A percentile compares a stretch with the other conserved stretches of the same genome.
Evolutionary conservation across 768 basidiomycete species (phyloP).

Genomic region (Arthromyces matolae): DNA sequence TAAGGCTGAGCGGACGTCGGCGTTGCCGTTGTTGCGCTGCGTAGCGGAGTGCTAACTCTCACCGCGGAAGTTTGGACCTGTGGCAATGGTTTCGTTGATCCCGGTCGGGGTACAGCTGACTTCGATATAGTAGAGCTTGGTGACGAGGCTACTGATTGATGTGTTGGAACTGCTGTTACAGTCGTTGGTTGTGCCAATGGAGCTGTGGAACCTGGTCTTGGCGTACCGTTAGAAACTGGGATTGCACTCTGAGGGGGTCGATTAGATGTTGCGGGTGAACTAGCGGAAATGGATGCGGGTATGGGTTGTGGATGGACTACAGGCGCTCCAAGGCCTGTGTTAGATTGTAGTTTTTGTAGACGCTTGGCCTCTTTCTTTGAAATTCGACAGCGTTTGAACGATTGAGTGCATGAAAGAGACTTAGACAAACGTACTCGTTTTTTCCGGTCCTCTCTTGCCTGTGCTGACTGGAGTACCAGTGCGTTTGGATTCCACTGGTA

Average conservation of each 20-base stretch:
- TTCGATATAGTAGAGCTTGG: conserved; percentile 13
- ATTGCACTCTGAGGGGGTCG: conserved; percentile 18
- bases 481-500: conserved; percentile 63
- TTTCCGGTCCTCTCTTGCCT: conserved; percentile 75
- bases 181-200: conserved; percentile 18
- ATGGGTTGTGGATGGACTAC: conserved; percentile 29
- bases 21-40: conserved; percentile 25
- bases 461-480: conserved; percentile 63
- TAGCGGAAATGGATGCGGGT: conserved; percentile 27
- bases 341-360: conserved; percentile 54
- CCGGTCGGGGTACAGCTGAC: conserved; percentile 23
- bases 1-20: conserved; percentile 26
- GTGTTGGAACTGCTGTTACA: conserved; percentile 13
- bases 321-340: conserved; percentile 22
- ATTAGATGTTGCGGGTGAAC: conserved; percentile 23
- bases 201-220: conserved; percentile 30
- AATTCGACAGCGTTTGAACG: background rate
- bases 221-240: conserved; percentile 23
- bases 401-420: background rate
- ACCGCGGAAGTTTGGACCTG: conserved; percentile 20
- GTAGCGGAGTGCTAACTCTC: conserved; percentile 21
- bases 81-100: conserved; percentile 21
- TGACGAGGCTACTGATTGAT: conserved; percentile 21
- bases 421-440: conserved; percentile 53
- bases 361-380: conserved; percentile 68